Evolutionary conservation across 2,329 filamentous ascomycete genomes (phyloP).

Genomic region (Fusarium humuli): DNA sequence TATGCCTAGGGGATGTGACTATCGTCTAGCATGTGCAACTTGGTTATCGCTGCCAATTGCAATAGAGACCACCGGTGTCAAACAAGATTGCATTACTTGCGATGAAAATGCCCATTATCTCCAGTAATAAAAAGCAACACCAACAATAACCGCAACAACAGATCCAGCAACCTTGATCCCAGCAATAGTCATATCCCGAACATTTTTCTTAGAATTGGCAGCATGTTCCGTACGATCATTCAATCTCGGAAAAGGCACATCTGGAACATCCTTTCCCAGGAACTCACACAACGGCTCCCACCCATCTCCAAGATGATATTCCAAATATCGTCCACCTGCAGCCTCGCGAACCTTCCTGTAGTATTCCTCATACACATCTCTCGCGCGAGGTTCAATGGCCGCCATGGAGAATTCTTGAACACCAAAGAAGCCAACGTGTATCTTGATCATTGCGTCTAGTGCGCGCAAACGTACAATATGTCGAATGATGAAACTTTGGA

Average conservation of each 20-base stretch:
- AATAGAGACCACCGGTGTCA: too few relatives aligned
- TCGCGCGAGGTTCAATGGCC: neutral
- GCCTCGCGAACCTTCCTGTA: conserved; percentile 5
- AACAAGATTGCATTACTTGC: too few relatives aligned
- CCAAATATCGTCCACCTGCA: neutral
- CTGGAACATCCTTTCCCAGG: conserved; percentile 13
- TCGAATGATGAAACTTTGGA: neutral
- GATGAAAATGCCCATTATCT: too few relatives aligned
- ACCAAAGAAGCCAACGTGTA: conserved; percentile 7
- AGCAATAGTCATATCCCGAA: neutral
- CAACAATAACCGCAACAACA: neutral
- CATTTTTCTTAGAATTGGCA: neutral
- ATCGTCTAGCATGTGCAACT: too few relatives aligned
- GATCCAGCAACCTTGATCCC: rapidly evolving
- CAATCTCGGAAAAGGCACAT: conserved; percentile 7
- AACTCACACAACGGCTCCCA: conserved; percentile 24
- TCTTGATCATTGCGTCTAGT: neutral
- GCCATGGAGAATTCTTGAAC: neutral
- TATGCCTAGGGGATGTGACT: too few relatives aligned
- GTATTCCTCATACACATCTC: neutral
- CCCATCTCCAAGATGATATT: conserved; percentile 11
- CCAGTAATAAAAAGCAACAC: neutral
- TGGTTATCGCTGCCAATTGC: too few relatives aligned
- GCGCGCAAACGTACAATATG: neutral
- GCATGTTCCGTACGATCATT: conserved; percentile 12